Percentiles rank a stretch among this genome's conserved stretches.
phyloP scores from a whole-genome alignment of 2,329 filamentous ascomycete genomes.

The Aspergillus fumigatus region DNA sequence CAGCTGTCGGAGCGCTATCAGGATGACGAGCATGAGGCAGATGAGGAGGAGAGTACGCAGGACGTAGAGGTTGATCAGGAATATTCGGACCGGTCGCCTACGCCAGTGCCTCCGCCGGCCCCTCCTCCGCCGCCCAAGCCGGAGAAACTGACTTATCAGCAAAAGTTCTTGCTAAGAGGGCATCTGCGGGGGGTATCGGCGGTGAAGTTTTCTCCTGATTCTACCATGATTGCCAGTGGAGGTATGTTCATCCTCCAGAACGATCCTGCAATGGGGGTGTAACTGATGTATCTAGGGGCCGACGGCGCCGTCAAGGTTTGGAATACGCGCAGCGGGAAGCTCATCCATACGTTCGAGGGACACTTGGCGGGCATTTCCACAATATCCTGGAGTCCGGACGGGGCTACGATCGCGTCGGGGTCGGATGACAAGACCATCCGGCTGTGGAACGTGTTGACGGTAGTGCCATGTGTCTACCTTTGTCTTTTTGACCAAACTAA shows the following conservation, averaged over 20 bases:
- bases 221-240: conserved; percentile 80
- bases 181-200: conserved; percentile 76
- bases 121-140: conserved; percentile 47
- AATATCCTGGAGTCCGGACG: conserved; percentile 90
- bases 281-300: conserved; percentile 50
- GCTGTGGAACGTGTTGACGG: conserved; percentile 70
- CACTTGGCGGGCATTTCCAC: conserved; percentile 91
- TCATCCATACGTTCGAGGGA: conserved; percentile 84
- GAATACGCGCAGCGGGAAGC: conserved; percentile 70
- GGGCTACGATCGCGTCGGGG: conserved; percentile 78
- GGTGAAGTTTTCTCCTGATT: conserved; percentile 87
- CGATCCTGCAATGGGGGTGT: background rate
- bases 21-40: conserved; percentile 2
- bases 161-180: conserved; percentile 67
- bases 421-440: conserved; percentile 96
- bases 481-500: background rate
- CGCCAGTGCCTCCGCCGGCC: conserved; percentile 36
- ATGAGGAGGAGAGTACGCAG: background rate
- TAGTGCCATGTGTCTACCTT: conserved; percentile 14
- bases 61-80: conserved; percentile 8
- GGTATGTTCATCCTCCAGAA: conserved; percentile 44
- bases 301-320: conserved; percentile 91
- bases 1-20: conserved; percentile 1
- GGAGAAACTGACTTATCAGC: conserved; percentile 61
- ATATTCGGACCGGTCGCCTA: conserved; percentile 29